A percentile compares a stretch with the other conserved stretches of the same genome.
Conservation (phyloP, 2,329 filamentous ascomycete species). For the Phialocephala sp. region DNA sequence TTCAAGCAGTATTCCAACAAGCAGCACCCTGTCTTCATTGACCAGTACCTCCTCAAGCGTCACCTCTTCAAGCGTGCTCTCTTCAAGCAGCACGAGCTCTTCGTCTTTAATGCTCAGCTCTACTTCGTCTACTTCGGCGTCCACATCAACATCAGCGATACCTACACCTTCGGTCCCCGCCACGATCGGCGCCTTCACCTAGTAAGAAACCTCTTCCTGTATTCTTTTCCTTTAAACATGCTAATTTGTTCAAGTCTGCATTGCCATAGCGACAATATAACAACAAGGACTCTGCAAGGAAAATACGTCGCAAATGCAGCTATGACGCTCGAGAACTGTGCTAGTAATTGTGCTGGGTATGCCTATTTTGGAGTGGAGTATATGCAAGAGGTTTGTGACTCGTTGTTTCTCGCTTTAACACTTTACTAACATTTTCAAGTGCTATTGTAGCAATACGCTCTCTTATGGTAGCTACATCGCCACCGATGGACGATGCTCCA, state of each 20-base stretch:
- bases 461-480: constrained; percentile 16
- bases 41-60: not conserved
- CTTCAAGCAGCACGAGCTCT: too few species aligned
- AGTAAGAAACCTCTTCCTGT: not conserved
- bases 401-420: not conserved
- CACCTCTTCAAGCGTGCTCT: constrained; percentile 31
- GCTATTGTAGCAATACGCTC: constrained; percentile 41
- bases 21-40: not conserved
- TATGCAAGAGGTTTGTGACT: constrained; percentile 15
- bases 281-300: constrained; percentile 24
- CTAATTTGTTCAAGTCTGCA: constrained; percentile 28
- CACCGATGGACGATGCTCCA: constrained; percentile 25
- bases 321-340: constrained; percentile 44
- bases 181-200: constrained; percentile 25
- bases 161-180: constrained; percentile 15
- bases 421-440: constrained; percentile 30
- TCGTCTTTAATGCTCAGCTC: too few species aligned
- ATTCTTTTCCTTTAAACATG: too few species aligned
- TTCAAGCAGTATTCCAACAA: not conserved
- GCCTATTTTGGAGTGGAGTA: constrained; percentile 43
- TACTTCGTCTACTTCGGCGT: not conserved
- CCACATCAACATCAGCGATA: constrained; percentile 9
- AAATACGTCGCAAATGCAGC: constrained; percentile 26
- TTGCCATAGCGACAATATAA: constrained; percentile 41
- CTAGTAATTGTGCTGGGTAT: constrained; percentile 39